Evolutionary conservation across 768 basidiomycete genomes (phyloP), one percentile per base, ranked within the genome.

Genomic region (Tulasnella sp.): DNA sequence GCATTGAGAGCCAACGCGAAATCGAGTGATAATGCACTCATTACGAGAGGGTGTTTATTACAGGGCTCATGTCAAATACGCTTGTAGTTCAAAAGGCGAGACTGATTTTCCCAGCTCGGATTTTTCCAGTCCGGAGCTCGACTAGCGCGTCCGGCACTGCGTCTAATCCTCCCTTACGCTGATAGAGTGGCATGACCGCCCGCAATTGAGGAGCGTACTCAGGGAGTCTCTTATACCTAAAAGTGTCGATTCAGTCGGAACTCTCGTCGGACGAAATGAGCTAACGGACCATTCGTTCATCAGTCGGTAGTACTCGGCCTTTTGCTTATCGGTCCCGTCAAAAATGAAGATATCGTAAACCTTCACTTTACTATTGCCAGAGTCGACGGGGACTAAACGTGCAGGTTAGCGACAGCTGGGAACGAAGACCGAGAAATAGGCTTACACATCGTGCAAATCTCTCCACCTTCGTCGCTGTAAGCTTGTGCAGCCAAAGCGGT

Each of bases 51-150:
- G 17, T 6, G 42, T 19, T 22, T 52, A 52, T 52, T 52, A 52
- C 26, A 9, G 47, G 2, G n/a, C 47, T 22, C n/a, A 4, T 7
- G 8, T 52, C 26, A 19, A 22, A n/a, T 52, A 52, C 47, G 26
- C 47, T 22, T 52, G 3, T 5, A 19, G 47, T 26, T 52, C 19
- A 52, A 52, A 52, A 52, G n/a, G 26, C n/a, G 19, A 52, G 4
- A 52, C 47, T 52, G 12, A 75, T 66, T 66, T 75, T 76, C 62
- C 74, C 67, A n/a, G 68, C 75, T 52, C 73, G 67, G 41, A 69
- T 68, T 67, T 76, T 76, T 1, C 75, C 75, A 14, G 41, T 41
- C 65, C 72, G 40, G 67, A 75, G 42, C 35, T 74, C 75, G 39
- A 67, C 67, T 26, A 76, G 47, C 1, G 75, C 75, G 26, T 75